Conservation (phyloP, 768 basidiomycete genomes). For the Suillus paluster region DNA sequence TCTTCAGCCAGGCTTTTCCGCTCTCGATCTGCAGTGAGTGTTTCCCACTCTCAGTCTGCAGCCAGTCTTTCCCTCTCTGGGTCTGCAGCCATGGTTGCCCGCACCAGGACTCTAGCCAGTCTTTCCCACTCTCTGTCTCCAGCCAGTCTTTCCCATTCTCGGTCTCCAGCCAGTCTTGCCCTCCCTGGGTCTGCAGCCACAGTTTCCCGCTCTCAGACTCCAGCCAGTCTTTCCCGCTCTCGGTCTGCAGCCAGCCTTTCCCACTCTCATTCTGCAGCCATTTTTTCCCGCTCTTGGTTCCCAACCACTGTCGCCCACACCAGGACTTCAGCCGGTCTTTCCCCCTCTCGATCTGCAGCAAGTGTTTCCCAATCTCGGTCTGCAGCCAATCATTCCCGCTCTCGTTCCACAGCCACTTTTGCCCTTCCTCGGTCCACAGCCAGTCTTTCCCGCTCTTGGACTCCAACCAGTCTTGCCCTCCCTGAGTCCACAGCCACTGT, state of each 20-base stretch:
- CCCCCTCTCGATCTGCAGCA: no score
- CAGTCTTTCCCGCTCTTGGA: not conserved
- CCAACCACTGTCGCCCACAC: not conserved
- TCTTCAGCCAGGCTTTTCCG: no score
- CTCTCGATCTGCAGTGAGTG: no score
- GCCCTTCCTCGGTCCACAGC: not conserved
- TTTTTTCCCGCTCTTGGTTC: not conserved
- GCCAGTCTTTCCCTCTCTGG: no score
- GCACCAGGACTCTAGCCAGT: no score
- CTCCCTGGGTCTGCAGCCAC: not conserved
- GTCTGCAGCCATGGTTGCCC: no score
- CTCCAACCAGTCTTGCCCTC: not conserved
- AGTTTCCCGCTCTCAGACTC: not conserved
- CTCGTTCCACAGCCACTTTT: not conserved
- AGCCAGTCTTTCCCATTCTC: not conserved
- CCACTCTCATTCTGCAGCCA: not conserved
- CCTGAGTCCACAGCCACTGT: not conserved
- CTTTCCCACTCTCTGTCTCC: no score
- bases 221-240: not conserved
- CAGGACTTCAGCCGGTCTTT: not conserved
- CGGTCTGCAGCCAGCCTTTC: not conserved
- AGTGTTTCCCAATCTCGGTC: no score
- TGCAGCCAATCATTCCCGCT: no score
- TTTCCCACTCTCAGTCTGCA: no score
- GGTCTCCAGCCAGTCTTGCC: not conserved